These are phyloP conservation scores for Naumovozyma dairenensis DNA, from an alignment of 805 yeast species.

Conservation along the genomic window DNA sequence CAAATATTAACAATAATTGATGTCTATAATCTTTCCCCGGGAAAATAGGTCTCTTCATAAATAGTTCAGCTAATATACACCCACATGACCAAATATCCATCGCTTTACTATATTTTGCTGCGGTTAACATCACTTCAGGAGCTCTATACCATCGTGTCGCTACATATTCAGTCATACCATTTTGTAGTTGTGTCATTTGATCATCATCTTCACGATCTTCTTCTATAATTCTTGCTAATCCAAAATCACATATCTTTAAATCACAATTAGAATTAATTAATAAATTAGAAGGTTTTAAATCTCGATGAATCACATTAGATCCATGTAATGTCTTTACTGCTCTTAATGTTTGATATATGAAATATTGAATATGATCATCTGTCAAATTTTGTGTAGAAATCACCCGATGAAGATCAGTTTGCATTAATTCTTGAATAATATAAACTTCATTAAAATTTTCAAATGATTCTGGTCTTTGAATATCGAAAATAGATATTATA, in stretches of 20 bases:
- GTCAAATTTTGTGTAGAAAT: conserved; percentile 71
- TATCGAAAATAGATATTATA: conserved; percentile 79
- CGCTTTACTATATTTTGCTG: conserved; percentile 87
- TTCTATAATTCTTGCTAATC: conserved; percentile 53
- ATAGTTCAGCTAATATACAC: conserved; percentile 85
- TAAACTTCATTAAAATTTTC: conserved; percentile 81
- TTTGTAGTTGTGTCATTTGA: conserved; percentile 11
- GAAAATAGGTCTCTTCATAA: conserved; percentile 77
- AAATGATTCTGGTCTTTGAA: conserved; percentile 71
- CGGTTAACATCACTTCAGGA: conserved; percentile 93
- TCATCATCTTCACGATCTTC: conserved; percentile 22
- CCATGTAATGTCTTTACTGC: conserved; percentile 87
- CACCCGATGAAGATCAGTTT: conserved; percentile 75
- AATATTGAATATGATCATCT: conserved; percentile 92
- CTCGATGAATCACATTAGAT: conserved; percentile 91
- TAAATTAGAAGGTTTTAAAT: conserved; percentile 81
- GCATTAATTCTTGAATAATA: conserved; percentile 80
- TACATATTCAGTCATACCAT: conserved; percentile 83
- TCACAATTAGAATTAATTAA: conserved; percentile 88
- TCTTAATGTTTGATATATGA: conserved; percentile 80
- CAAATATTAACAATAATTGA: conserved; percentile 77
- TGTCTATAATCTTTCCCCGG: conserved; percentile 93
- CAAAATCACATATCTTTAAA: conserved; percentile 88
- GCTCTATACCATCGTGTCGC: conserved; percentile 98
- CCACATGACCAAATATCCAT: conserved; percentile 97